phyloP scores from a whole-genome alignment of 805 yeast genomes.

The Starmerella scarabaei region DNA sequence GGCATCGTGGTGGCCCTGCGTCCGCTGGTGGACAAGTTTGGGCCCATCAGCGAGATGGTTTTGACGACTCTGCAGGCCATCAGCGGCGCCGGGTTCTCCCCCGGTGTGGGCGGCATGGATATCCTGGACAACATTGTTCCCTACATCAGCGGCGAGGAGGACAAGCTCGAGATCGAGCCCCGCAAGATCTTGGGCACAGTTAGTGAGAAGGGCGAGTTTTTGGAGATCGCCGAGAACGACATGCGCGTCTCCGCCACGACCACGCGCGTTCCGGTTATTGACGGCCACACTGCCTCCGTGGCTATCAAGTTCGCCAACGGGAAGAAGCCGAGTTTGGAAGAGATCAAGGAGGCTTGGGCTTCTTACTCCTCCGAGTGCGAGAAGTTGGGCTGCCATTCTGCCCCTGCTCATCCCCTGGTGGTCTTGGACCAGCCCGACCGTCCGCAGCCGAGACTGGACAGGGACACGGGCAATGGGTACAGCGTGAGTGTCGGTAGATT shows the following conservation, averaged over 20 bases:
- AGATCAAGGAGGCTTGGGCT: conserved; percentile 54
- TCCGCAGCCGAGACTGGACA: conserved; percentile 96
- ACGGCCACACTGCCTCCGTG: conserved; percentile 95
- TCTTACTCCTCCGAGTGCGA: conserved; percentile 77
- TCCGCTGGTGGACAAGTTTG: conserved; percentile 81
- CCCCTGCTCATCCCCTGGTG: conserved; percentile 85
- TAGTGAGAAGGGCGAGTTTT: conserved; percentile 32
- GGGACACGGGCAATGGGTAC: conserved; percentile 87
- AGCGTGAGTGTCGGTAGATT: conserved; percentile 92
- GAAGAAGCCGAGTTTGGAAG: conserved; percentile 75
- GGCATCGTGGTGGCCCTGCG: conserved; percentile 93
- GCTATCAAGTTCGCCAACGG: conserved; percentile 67
- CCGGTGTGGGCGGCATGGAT: conserved; percentile 94
- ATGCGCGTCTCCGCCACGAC: conserved; percentile 89
- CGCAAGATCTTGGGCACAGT: conserved; percentile 73
- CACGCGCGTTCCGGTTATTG: conserved; percentile 91
- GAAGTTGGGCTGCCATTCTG: conserved; percentile 70
- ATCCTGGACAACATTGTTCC: conserved; percentile 91
- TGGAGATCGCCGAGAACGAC: conserved; percentile 37
- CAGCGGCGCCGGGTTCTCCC: conserved; percentile 96
- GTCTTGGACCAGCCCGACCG: conserved; percentile 83
- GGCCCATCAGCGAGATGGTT: conserved; percentile 77
- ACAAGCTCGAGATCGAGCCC: conserved; percentile 97
- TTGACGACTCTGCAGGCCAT: conserved; percentile 93
- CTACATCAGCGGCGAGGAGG: conserved; percentile 92